Conservation (phyloP, 306 rosid species). For the Aeschynomene evenia region DNA sequence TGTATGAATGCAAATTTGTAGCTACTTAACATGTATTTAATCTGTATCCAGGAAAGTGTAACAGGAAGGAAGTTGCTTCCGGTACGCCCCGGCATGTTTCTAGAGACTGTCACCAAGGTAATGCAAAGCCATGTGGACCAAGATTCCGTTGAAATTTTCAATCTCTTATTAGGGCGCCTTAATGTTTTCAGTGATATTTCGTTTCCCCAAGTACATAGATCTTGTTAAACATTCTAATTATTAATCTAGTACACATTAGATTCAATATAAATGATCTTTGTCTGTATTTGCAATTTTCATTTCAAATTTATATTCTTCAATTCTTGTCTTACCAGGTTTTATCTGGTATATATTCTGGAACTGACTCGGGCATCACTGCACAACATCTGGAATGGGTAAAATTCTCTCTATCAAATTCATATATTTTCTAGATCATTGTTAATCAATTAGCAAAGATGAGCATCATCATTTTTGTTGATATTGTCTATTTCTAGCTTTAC, state of each 20-base stretch:
- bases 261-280: conserved; percentile 12
- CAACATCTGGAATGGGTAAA: conserved; percentile 95
- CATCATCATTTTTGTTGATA: background rate
- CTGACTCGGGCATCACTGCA: conserved; percentile 82
- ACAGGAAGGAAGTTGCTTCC: conserved; percentile 73
- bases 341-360: conserved; percentile 87
- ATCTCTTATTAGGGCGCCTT: background rate
- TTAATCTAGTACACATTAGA: background rate
- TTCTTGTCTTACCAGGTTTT: conserved; percentile 56
- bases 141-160: conserved; percentile 13
- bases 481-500: background rate
- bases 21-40: conserved; percentile 17
- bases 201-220: background rate
- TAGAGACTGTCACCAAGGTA: conserved; percentile 91
- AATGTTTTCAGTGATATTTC: conserved; percentile 3
- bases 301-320: conserved; percentile 1
- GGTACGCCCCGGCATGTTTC: conserved; percentile 98
- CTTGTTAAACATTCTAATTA: background rate
- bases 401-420: conserved; percentile 7
- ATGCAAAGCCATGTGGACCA: conserved; percentile 11
- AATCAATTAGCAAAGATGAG: background rate
- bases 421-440: background rate
- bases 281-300: background rate
- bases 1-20: conserved; percentile 3
- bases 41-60: conserved; percentile 56